Base-by-base conservation (phyloP, 2,329 filamentous ascomycete genomes). In the Exophiala viscosa region DNA sequence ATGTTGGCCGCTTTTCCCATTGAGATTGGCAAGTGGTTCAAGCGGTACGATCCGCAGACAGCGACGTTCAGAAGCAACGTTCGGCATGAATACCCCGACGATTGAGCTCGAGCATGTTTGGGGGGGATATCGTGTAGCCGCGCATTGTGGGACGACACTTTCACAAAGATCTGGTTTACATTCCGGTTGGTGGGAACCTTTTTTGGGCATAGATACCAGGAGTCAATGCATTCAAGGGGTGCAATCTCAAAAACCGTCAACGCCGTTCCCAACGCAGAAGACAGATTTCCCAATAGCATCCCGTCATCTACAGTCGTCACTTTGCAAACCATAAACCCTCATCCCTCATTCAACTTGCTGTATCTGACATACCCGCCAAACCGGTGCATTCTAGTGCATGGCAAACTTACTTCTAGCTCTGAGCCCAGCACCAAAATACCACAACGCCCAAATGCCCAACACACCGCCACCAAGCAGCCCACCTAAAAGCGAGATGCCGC, bases 1-100 rank as follows among this genome's bases (percentile, higher is more conserved):
- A 33, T 54, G 40, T 23, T 56, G 39, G 52, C 55, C 9, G 46
- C 45, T 2, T 63, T 63, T 45, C 49, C 50, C 14, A 52, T 63
- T 18, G 57, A 62, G 52, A 89, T 90, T 2, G 93, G 93, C 0
- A 86, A 85, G 62, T 89, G 88, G 69, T 97, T 99, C 69, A 95
- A 89, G 69, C 78, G 90, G 38, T 97, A 90, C 77, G 88, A 96
- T 69, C 65, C 68, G 3, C 73, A 73, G 32, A 76, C 71, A 0
- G 82, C 82, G 60, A 76, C 72, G 3, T 99, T 97, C 72, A 78
- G 96, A 31, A 95, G 90, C 62, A 97, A 96, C 68, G 76, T 88
- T 48, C 72, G 72, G 61, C 88, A 95, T 62, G 84, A 91, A 64
- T 96, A 90, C 69, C 92, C 92, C 0, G 87, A 96, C 65, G 89